Evolutionary conservation across 2,329 filamentous ascomycete genomes (phyloP), one percentile per base, ranked within the genome.

Genomic region (Fusarium sp.): DNA sequence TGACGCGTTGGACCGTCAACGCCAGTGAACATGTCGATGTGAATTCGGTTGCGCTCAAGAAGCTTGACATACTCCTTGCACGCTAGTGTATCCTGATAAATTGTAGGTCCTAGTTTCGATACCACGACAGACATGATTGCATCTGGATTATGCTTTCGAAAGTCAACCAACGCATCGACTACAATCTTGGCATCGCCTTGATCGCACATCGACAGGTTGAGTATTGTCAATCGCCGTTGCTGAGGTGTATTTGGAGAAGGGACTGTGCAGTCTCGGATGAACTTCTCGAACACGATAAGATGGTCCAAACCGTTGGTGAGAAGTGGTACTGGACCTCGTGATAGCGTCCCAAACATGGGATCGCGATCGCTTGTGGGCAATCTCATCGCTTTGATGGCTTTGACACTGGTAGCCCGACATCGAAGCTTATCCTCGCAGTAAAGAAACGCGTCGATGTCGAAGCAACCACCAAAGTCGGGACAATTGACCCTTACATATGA

Each of bases 111-210:
- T 2, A 66, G 4, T 23, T 66, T 64, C 2, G 63, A 64, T 7
- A 66, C 21, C 4, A 66, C 47, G 9, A 30, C 25, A 23, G 60
- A 57, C 23, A 66, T 66, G 8, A 13, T 57, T 0, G 63, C 35
- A 28, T 64, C 35, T 0, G 23, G 5, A 5, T 64, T 66, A 1
- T 21, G 35, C 12, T 32, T 49, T 18, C 60, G 47, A 28, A 66
- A 64, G 23, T 64, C 60, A 11, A 64, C 4, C 1, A 64, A 16
- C 2, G 60, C 47, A 3, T 66, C 60, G 5, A 66, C 7, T 6
- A 66, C 63, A 6, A 64, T 37, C 19, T 64, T 49, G 7, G 63
- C 63, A 13, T 66, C 47, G 5, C 60, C 63, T 9, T 64, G 63
- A 9, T 66, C 63, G 30, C 60, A 66, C 60, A 66, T 49, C 0